Evolutionary conservation across 148 eudicot species (phyloP), one percentile per base, ranked within the genome.

Genomic region (Pharnaceum exiguum): DNA sequence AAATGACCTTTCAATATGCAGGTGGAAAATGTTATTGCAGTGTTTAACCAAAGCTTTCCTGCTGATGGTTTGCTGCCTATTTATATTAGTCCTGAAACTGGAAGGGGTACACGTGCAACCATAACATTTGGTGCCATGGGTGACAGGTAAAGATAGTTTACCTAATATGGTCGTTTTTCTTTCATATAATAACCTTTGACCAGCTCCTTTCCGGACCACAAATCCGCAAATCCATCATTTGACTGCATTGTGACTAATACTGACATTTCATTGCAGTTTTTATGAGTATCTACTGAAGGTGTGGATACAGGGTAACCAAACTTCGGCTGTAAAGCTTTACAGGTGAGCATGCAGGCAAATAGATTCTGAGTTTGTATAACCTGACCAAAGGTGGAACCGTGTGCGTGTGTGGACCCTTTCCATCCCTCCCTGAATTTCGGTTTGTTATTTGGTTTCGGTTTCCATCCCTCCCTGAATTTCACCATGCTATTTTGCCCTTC

Each of bases 51-150:
- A 70, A 94, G 85, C 57, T 94, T 83, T 59, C 99, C 99, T 37
- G 70, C 35, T 46, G 99, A 94, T 69, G 99, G 99, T 47, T 75
- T 94, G 77, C 87, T 94, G 46, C 89, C 87, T 49, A 94, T 94
- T 28, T 94, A 86, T 71, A 80, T 94, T 22, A 72, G 79, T 72
- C 95, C 99, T 17, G 70, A 71, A 10, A 94, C 62, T 54, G 99
- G 99, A 53, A 21, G 65, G 4, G 48, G 76, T 27, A 80, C 98
- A 38, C 77, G 82, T 39, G 72, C 96, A 51, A 80, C 89, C 47
- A 84, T 94, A 62, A 94, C 99, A 60, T 94, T 94, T 80, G 99
- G 99, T 53, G 99, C 99, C 65, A 94, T 94, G 99, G 99, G 99
- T 55, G 99, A 94, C 77, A 94, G 99, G 99, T 94, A 74, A 39